A percentile compares a stretch with the other conserved stretches of the same genome.
phyloP scores from a whole-genome alignment of 495 filamentous ascomycete species.

The Penicillium bovifimosum region DNA sequence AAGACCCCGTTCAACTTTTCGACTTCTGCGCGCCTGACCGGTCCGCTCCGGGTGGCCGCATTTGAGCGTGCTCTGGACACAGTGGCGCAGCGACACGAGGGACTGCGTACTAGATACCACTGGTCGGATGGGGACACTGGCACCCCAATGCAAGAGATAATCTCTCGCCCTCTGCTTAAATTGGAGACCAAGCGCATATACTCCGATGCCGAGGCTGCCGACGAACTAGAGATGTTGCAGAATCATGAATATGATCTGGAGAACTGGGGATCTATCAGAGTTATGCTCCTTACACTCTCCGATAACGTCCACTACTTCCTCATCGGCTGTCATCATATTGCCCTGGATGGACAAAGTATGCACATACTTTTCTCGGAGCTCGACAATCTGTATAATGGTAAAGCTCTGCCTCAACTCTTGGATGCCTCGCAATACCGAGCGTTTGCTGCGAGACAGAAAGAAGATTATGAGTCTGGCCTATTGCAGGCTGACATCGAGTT shows the following conservation, averaged over 20 bases:
- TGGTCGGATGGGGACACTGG: neutral
- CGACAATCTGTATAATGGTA: conserved; percentile 24
- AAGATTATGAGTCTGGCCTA: no score
- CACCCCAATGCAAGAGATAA: neutral
- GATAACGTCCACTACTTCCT: conserved; percentile 18
- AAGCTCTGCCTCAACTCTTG: neutral
- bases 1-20: conserved; percentile 29
- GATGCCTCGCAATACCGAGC: neutral
- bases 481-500: no score
- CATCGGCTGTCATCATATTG: conserved; percentile 36
- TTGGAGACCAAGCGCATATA: neutral
- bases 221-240: neutral
- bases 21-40: neutral
- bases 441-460: neutral
- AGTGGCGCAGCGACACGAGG: conserved; percentile 33
- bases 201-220: neutral
- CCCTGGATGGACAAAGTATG: conserved; percentile 36
- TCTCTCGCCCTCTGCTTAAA: neutral
- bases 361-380: conserved; percentile 35
- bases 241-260: conserved; percentile 18
- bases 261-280: conserved; percentile 11
- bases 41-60: neutral
- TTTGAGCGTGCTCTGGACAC: conserved; percentile 25
- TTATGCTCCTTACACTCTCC: conserved; percentile 15
- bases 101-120: neutral